Conservation (phyloP, 2,329 filamentous ascomycete species). For the Cytospora paraplurivora region DNA sequence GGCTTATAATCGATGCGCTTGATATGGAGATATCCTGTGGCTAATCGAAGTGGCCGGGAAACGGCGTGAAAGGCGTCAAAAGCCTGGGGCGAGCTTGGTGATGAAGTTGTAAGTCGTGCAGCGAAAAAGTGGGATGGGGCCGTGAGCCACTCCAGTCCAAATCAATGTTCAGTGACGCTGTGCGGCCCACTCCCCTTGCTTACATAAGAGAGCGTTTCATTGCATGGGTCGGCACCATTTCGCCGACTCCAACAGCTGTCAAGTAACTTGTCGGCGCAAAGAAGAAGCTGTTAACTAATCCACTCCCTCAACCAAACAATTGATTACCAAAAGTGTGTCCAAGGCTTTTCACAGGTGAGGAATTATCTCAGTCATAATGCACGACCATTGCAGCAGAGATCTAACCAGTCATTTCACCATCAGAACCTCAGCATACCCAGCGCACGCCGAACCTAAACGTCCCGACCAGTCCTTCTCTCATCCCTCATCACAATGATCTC, state of each 20-base stretch:
- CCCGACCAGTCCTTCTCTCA: background rate
- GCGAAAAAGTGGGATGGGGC: slow-evolving; percentile 22
- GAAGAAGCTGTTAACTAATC: background rate
- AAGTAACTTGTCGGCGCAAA: slow-evolving; percentile 20
- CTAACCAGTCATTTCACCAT: slow-evolving; percentile 6
- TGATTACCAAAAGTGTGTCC: background rate
- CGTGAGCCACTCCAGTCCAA: slow-evolving; percentile 11
- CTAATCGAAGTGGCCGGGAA: background rate
- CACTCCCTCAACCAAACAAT: slow-evolving; percentile 3
- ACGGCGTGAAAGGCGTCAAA: slow-evolving; percentile 3
- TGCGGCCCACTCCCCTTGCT: slow-evolving; percentile 7
- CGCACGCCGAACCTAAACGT: background rate
- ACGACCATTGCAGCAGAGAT: background rate
- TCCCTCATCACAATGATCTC: slow-evolving; percentile 81
- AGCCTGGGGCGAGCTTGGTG: background rate
- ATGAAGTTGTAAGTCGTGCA: slow-evolving; percentile 20
- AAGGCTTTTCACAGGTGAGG: background rate
- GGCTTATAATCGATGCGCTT: background rate
- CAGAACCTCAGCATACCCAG: slow-evolving; percentile 8
- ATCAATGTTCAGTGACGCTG: slow-evolving; percentile 18
- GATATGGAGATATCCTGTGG: background rate
- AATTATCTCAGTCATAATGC: background rate
- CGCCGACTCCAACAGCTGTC: slow-evolving; percentile 20
- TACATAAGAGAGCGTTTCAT: slow-evolving; percentile 12
- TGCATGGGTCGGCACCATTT: background rate